Conservation (phyloP, 2,329 filamentous ascomycete species). For the Annulohypoxylon truncatum region DNA sequence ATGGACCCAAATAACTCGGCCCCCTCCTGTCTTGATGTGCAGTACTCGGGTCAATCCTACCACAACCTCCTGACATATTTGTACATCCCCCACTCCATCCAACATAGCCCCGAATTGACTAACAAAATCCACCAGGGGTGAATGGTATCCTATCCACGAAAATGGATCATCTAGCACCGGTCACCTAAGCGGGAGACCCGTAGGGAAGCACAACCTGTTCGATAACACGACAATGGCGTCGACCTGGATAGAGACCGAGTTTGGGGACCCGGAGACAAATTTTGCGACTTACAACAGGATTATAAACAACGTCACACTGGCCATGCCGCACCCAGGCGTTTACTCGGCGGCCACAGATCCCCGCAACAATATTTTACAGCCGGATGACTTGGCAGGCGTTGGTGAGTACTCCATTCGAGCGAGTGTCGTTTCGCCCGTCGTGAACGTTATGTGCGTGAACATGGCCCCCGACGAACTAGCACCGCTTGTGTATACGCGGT, state of each 20-base stretch:
- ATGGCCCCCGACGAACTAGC: constrained; percentile 68
- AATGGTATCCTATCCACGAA: constrained; percentile 63
- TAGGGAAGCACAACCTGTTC: constrained; percentile 71
- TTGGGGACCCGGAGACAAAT: constrained; percentile 63
- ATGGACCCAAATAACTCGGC: constrained; percentile 57
- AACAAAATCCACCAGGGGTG: constrained; percentile 51
- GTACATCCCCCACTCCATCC: constrained; percentile 38
- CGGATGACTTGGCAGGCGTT: constrained; percentile 70
- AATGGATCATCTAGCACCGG: constrained; percentile 57
- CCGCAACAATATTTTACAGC: constrained; percentile 76
- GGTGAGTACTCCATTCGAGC: constrained; percentile 76
- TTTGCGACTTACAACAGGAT: constrained; percentile 65
- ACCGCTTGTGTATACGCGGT: constrained; percentile 73
- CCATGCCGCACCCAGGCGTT: constrained; percentile 79
- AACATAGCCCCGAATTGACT: background rate
- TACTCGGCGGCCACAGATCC: constrained; percentile 71
- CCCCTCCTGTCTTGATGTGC: constrained; percentile 73
- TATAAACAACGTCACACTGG: constrained; percentile 81
- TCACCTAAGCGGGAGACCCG: constrained; percentile 63
- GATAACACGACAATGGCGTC: constrained; percentile 79
- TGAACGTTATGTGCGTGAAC: constrained; percentile 80
- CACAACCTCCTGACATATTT: constrained; percentile 75
- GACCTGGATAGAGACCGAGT: constrained; percentile 72
- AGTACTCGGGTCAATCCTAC: constrained; percentile 76
- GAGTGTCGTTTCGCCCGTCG: constrained; percentile 74